Evolutionary conservation across 352 stramenopile genomes (phyloP).

Genomic region (Elongisporangium senticosum): DNA sequence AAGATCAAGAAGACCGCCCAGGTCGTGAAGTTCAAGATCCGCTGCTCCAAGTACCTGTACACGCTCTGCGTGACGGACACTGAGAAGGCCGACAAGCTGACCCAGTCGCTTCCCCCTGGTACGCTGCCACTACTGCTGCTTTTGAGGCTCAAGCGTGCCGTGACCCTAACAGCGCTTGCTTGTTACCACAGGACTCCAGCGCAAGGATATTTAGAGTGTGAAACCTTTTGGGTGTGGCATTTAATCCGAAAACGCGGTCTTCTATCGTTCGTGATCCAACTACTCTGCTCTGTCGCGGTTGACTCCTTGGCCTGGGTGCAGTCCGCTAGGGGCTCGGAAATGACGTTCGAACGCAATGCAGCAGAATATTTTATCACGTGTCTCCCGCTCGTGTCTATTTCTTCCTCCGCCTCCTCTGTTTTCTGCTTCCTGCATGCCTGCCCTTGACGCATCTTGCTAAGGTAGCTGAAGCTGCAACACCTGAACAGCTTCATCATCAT

Average conservation of each 20-base stretch:
- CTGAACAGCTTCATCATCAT: too few relatives aligned
- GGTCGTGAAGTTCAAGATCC: constrained; percentile 99
- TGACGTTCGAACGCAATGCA: background rate
- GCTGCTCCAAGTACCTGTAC: constrained; percentile 99
- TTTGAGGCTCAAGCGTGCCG: background rate
- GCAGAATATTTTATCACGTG: background rate
- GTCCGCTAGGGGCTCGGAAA: background rate
- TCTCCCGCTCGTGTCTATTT: background rate
- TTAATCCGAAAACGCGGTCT: constrained; percentile 73
- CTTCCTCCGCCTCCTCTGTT: background rate
- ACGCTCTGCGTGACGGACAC: constrained; percentile 97
- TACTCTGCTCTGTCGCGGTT: background rate
- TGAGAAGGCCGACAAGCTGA: constrained; percentile 99
- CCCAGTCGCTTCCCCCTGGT: constrained; percentile 97
- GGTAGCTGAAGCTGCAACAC: too few relatives aligned
- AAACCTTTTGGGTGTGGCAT: constrained; percentile 40
- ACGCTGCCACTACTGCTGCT: constrained; percentile 11
- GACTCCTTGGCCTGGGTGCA: background rate
- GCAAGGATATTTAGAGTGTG: constrained; percentile 89
- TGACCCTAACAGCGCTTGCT: background rate
- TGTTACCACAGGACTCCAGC: constrained; percentile 65
- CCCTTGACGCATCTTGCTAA: background rate
- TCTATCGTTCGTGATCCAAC: constrained; percentile 23
- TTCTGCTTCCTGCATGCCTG: background rate
- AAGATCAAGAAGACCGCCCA: constrained; percentile 98